Base-by-base conservation (phyloP, 306 rosid species). In the Rubus parviflorus region DNA sequence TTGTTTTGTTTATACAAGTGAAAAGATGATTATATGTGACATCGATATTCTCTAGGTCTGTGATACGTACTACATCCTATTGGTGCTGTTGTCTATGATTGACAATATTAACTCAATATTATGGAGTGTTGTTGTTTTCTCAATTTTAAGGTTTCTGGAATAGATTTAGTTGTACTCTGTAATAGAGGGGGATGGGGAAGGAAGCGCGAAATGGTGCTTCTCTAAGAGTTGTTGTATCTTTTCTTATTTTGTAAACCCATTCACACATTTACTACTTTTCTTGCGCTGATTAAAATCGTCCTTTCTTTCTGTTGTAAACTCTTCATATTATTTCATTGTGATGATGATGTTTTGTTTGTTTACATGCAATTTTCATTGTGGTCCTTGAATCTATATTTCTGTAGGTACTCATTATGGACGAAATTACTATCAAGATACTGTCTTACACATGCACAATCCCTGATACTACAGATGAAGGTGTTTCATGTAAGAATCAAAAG, bases 331-430 rank as follows among this genome's bases (percentile, higher is more conserved):
- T 25, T 25, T 25, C 30, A 25, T 25, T 25, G 30, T 25, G 30
- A 25, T 25, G 30, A 25, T 25, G 30, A 0, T 25, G 1, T n/a
- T n/a, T n/a, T n/a, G n/a, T n/a, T n/a, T 25, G 30, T 25, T 25
- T 25, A 14, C 35, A 23, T 58, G 23, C 64, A n/a, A 54, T 38
- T 78, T 79, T 77, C 15, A 63, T 46, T 77, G 76, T 62, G 71
- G 49, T 83, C 70, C 74, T 81, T 70, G 75, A 62, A 48, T 74
- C 77, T 78, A 72, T 81, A 79, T 52, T 14, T 64, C 70, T 86
- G 73, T 79, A 94, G 98, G 97, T 94, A 85, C 91, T 94, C 62
- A 89, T 92, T 85, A 90, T 94, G 98, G 98, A 94, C 83, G 92
- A 84, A 85, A 82, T 92, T 73, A 94, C 97, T 60, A 83, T 94